Evolutionary conservation across 169 alveolate genomes (phyloP).

Genomic region (Fabrea salina): DNA sequence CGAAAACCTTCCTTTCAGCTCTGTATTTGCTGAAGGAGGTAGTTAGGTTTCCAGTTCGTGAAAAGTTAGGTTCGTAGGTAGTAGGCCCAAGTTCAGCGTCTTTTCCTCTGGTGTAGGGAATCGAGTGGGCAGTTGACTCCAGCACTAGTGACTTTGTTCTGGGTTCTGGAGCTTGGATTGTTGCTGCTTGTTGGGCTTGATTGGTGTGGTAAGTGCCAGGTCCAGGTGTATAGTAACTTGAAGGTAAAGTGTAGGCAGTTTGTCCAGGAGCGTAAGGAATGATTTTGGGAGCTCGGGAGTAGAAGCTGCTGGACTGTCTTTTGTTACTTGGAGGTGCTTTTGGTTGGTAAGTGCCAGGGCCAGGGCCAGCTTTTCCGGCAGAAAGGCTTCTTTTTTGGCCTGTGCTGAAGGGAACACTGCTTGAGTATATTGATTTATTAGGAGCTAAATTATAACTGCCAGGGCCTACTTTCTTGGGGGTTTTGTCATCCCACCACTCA

Average conservation of each 20-base stretch:
- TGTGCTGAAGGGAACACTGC: no score
- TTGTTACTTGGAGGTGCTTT: no score
- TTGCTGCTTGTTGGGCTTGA: not conserved
- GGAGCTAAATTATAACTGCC: not conserved
- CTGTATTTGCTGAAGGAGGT: not conserved
- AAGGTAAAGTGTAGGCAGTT: not conserved
- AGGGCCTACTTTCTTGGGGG: no score
- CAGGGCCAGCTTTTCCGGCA: no score
- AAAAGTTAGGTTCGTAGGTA: not conserved
- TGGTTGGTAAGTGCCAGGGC: no score
- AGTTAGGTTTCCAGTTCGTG: not conserved
- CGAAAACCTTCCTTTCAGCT: conserved; percentile 1
- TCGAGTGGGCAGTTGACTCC: conserved; percentile 11
- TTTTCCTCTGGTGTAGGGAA: not conserved
- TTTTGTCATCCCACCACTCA: no score
- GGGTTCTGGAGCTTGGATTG: not conserved
- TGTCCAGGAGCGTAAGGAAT: conserved; percentile 19
- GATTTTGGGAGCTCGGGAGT: conserved; percentile 9
- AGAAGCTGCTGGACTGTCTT: no score
- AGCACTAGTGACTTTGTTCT: not conserved
- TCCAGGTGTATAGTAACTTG: not conserved
- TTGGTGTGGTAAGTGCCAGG: conserved; percentile 18
- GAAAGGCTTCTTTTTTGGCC: no score
- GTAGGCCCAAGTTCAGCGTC: not conserved
- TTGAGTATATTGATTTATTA: not conserved